Evolutionary conservation across 1,139 yeast genomes (phyloP).

Genomic region (Entelexis paramagnoliae): DNA sequence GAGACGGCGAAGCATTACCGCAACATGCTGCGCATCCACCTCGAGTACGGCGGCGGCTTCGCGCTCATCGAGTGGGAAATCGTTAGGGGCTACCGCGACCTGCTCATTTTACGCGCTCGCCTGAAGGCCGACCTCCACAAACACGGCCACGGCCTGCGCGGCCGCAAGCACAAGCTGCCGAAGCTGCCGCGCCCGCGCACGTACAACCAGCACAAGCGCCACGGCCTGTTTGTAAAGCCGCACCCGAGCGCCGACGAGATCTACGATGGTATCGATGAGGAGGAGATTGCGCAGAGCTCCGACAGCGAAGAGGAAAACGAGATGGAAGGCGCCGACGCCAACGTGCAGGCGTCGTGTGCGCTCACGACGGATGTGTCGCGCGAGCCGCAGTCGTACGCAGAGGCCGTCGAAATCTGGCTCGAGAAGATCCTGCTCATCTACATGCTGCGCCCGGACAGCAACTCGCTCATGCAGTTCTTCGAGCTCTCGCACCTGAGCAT

Average conservation of each 20-base stretch:
- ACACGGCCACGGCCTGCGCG: slow-evolving; percentile 27
- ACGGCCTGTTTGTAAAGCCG: slow-evolving; percentile 1
- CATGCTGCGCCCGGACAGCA: slow-evolving; percentile 69
- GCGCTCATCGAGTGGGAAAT: slow-evolving; percentile 74
- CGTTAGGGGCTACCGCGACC: slow-evolving; percentile 59
- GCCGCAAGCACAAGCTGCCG: slow-evolving; percentile 21
- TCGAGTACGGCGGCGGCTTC: slow-evolving; percentile 85
- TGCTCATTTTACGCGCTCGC: slow-evolving; percentile 49
- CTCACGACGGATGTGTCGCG: neutral
- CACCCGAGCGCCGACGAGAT: slow-evolving; percentile 3
- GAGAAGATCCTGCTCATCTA: slow-evolving; percentile 49
- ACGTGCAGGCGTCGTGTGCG: neutral
- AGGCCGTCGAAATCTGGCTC: slow-evolving; percentile 41
- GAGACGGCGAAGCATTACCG: slow-evolving; percentile 33
- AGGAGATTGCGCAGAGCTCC: neutral
- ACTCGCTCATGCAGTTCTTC: slow-evolving; percentile 70
- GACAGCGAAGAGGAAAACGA: neutral
- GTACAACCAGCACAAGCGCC: slow-evolving; percentile 4
- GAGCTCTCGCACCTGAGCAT: slow-evolving; percentile 86
- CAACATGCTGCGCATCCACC: slow-evolving; percentile 52
- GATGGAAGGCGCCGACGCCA: neutral
- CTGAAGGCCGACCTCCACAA: slow-evolving; percentile 45
- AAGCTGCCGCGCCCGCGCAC: slow-evolving; percentile 18
- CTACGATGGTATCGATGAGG: slow-evolving; percentile 7
- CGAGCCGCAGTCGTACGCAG: slow-evolving; percentile 12